phyloP scores from a whole-genome alignment of 768 basidiomycete species.

The Amanita molliuscula region DNA sequence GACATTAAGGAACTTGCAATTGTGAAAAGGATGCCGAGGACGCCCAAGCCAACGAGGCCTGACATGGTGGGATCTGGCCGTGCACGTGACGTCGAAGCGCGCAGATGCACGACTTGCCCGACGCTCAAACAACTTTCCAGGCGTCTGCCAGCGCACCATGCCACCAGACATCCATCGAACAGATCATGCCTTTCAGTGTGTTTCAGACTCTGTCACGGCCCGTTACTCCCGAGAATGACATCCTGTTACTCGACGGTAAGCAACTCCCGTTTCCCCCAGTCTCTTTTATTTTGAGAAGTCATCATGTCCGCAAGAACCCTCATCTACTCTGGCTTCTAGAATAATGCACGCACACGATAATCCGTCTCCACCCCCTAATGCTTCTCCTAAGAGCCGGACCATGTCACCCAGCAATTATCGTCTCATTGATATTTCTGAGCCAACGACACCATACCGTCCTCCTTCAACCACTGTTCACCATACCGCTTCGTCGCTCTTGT shows the following conservation, averaged over 20 bases:
- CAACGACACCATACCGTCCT: conserved; percentile 4
- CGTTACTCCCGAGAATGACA: conserved; percentile 40
- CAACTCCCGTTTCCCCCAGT: conserved; percentile 4
- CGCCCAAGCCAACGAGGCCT: conserved; percentile 17
- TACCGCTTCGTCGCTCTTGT: not conserved
- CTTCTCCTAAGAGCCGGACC: not conserved
- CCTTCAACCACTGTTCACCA: not conserved
- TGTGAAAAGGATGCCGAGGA: conserved; percentile 27
- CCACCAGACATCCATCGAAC: not conserved
- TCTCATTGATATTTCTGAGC: conserved; percentile 9
- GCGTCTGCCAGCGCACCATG: not conserved
- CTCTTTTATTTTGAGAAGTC: conserved; percentile 3
- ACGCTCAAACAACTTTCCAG: not conserved
- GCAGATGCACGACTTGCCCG: not conserved
- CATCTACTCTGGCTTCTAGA: conserved; percentile 53
- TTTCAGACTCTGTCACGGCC: conserved; percentile 21
- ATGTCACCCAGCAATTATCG: conserved; percentile 13
- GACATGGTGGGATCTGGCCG: conserved; percentile 9
- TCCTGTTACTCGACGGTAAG: conserved; percentile 36
- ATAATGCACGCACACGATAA: conserved; percentile 66
- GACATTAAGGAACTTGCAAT: conserved; percentile 12
- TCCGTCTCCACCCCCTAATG: conserved; percentile 23
- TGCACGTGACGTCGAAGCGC: not conserved
- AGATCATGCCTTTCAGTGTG: conserved; percentile 2
- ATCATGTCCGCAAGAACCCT: conserved; percentile 38